These are phyloP conservation scores for Acanthamoeba lenticulata DNA, from an alignment of 208 protist genomes.

Conservation along the genomic window DNA sequence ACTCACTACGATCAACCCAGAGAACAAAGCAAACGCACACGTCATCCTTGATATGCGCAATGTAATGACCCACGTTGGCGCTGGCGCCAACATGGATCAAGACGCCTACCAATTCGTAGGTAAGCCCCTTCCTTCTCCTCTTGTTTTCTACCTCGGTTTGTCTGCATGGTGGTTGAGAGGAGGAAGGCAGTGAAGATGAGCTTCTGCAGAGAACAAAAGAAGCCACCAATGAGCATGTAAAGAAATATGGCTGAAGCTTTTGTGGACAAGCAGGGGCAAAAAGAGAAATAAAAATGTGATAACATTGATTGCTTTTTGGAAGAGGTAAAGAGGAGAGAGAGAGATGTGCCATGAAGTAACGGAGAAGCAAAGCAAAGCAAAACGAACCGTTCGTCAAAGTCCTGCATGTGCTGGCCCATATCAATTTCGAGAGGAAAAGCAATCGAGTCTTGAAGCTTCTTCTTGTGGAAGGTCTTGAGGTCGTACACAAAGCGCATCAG, in stretches of 20 bases:
- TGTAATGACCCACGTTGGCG: slow-evolving; percentile 65
- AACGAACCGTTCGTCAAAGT: slow-evolving; percentile 31
- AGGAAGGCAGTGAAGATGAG: slow-evolving; percentile 12
- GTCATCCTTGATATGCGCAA: slow-evolving; percentile 62
- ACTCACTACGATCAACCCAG: neutral
- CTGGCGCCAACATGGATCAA: slow-evolving; percentile 51
- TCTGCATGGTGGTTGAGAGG: slow-evolving; percentile 47
- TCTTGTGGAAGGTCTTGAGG: slow-evolving; percentile 29
- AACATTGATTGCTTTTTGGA: neutral
- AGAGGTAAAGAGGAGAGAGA: neutral
- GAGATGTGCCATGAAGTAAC: neutral
- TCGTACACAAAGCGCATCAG: slow-evolving; percentile 68
- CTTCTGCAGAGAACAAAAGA: neutral
- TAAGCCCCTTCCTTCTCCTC: slow-evolving; percentile 50
- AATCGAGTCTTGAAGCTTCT: slow-evolving; percentile 34
- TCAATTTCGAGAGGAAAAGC: slow-evolving; percentile 54
- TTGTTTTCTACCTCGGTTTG: slow-evolving; percentile 43
- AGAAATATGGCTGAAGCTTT: no score
- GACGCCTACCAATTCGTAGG: slow-evolving; percentile 49
- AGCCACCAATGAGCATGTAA: neutral
- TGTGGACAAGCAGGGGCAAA: neutral
- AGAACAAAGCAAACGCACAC: neutral
- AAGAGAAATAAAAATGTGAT: neutral
- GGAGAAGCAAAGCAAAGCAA: neutral
- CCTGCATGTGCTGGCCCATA: slow-evolving; percentile 53